Conservation (phyloP, 2,329 filamentous ascomycete species). For the Aspergillus sp. region DNA sequence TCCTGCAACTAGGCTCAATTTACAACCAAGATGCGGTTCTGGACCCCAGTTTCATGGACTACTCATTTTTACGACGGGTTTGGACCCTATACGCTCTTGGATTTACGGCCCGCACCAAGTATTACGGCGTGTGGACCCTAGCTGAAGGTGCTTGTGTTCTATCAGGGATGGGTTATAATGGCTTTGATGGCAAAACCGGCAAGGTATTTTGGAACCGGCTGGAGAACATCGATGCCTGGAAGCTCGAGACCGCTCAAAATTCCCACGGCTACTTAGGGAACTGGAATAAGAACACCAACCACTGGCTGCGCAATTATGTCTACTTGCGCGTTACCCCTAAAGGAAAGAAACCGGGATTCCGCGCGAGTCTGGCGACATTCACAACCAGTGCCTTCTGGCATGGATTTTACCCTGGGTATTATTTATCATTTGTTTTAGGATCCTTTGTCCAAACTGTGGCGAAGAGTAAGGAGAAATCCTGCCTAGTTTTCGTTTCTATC, state of each 20-base stretch:
- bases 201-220: conserved; percentile 87
- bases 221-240: conserved; percentile 83
- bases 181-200: conserved; percentile 79
- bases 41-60: conserved; percentile 64
- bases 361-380: conserved; percentile 91
- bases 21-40: conserved; percentile 67
- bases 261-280: conserved; percentile 84
- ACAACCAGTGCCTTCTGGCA: conserved; percentile 96
- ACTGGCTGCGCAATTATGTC: conserved; percentile 93
- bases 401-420: conserved; percentile 96
- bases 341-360: conserved; percentile 94
- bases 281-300: conserved; percentile 99
- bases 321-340: conserved; percentile 93
- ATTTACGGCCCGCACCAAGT: conserved; percentile 81
- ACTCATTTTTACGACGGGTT: conserved; percentile 69
- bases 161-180: conserved; percentile 90
- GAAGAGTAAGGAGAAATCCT: conserved; percentile 68
- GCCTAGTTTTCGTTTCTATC: conserved; percentile 7
- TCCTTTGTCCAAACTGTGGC: conserved; percentile 90
- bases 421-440: conserved; percentile 83
- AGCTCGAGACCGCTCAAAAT: conserved; percentile 88
- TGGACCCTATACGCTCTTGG: conserved; percentile 82
- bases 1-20: conserved; percentile 68
- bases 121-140: conserved; percentile 93
- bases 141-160: conserved; percentile 95